A percentile compares a stretch with the other conserved stretches of the same genome.
Evolutionary conservation across 768 basidiomycete species (phyloP).

Genomic region (Podaxis mareebaensis): DNA sequence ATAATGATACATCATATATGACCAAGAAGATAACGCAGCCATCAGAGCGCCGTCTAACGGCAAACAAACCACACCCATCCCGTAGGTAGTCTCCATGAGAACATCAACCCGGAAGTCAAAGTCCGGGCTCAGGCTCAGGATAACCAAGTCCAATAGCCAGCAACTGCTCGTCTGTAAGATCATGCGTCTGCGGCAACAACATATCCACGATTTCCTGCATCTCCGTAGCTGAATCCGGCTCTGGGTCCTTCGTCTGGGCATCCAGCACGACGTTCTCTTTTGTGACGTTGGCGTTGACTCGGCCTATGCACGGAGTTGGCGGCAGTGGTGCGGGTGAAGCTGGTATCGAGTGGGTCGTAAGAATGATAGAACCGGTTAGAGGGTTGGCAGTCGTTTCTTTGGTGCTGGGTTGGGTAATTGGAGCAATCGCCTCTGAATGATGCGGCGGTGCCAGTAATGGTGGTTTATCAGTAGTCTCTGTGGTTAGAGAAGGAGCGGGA

Average conservation of each 20-base stretch:
- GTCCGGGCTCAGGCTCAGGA: background rate
- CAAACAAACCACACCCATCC: too few species aligned
- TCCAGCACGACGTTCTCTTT: background rate
- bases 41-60: too few species aligned
- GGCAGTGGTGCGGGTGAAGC: background rate
- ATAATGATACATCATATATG: background rate
- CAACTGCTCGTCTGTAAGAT: constrained; percentile 5
- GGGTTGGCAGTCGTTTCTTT: background rate
- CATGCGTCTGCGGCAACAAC: constrained; percentile 3
- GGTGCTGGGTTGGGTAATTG: background rate
- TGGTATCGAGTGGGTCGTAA: too few species aligned
- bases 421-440: background rate
- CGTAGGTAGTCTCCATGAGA: too few species aligned
- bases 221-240: background rate
- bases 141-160: constrained; percentile 8
- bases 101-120: background rate
- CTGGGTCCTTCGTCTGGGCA: background rate
- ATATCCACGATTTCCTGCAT: constrained; percentile 9
- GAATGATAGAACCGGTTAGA: background rate
- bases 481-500: background rate
- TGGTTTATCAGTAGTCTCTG: background rate
- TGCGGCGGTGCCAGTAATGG: background rate
- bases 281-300: background rate
- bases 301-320: background rate
- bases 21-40: background rate